These are phyloP conservation scores for Rhizopogon roseolus DNA, from an alignment of 768 basidiomycete species.

Conservation along the genomic window DNA sequence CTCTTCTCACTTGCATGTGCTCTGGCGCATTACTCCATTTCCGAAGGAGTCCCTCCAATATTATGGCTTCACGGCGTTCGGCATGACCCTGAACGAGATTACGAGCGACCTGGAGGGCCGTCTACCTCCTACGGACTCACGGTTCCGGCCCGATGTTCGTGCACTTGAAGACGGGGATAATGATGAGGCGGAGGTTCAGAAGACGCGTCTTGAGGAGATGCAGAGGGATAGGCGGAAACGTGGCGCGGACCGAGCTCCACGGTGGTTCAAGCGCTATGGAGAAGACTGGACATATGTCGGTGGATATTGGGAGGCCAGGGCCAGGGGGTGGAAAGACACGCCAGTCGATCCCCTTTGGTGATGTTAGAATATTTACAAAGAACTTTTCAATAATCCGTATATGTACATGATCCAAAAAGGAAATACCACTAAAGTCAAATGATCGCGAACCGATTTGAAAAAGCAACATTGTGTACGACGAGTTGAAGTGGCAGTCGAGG, in stretches of 20 bases:
- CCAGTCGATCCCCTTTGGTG: conserved; percentile 59
- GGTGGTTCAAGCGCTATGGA: conserved; percentile 69
- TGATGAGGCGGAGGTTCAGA: conserved; percentile 68
- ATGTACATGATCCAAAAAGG: not conserved
- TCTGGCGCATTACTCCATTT: conserved; percentile 76
- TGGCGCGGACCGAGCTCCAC: conserved; percentile 55
- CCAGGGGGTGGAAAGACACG: conserved; percentile 55
- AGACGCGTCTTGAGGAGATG: conserved; percentile 65
- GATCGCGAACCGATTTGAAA: not conserved
- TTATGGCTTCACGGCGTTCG: conserved; percentile 82
- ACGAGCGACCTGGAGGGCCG: conserved; percentile 57
- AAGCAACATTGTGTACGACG: not conserved
- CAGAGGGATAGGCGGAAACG: conserved; percentile 68
- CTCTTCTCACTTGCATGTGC: conserved; percentile 61
- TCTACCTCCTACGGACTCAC: conserved; percentile 78
- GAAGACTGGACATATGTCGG: conserved; percentile 77
- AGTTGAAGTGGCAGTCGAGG: not conserved
- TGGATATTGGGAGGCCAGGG: conserved; percentile 80
- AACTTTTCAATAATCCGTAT: not conserved
- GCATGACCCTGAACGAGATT: conserved; percentile 78
- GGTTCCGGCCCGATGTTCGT: conserved; percentile 75
- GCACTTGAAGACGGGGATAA: conserved; percentile 77
- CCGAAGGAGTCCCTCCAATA: conserved; percentile 65
- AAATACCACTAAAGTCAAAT: not conserved
- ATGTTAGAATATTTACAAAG: conserved; percentile 11